Conservation (phyloP, 768 basidiomycete genomes). For the Boletus rubescentipes region DNA sequence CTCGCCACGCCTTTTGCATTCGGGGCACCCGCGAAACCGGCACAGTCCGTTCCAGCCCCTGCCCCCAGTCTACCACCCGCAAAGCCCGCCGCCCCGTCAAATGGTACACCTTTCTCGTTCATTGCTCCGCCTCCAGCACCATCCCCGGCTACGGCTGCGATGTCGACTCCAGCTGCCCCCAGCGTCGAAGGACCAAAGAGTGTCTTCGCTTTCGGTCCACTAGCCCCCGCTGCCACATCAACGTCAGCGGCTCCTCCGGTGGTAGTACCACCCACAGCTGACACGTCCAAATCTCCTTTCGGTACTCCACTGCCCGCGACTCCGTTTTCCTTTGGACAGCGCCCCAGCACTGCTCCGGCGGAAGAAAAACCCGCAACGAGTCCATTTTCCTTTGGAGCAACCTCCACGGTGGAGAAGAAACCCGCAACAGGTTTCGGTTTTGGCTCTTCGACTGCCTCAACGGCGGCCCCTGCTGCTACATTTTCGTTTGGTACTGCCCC, state of each 20-base stretch:
- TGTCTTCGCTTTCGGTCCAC: conserved; percentile 34
- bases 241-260: conserved; percentile 7
- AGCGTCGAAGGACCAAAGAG: conserved; percentile 32
- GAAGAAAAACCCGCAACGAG: conserved; percentile 23
- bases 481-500: conserved; percentile 52
- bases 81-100: conserved; percentile 9
- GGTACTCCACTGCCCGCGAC: conserved; percentile 26
- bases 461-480: conserved; percentile 30
- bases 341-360: conserved; percentile 20
- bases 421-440: conserved; percentile 43
- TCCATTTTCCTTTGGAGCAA: conserved; percentile 31
- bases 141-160: neutral
- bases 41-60: conserved; percentile 16
- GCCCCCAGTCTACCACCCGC: conserved; percentile 3
- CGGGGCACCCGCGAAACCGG: conserved; percentile 21
- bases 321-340: conserved; percentile 47
- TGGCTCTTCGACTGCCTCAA: conserved; percentile 36
- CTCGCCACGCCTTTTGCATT: conserved; percentile 30
- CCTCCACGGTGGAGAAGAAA: conserved; percentile 38
- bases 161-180: conserved; percentile 10
- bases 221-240: conserved; percentile 9
- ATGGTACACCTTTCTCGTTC: conserved; percentile 26
- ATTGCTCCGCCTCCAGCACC: conserved; percentile 19
- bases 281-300: conserved; percentile 45
- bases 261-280: conserved; percentile 20